These are phyloP conservation scores for Podospora didyma DNA, from an alignment of 495 filamentous ascomycete genomes.

Conservation along the genomic window DNA sequence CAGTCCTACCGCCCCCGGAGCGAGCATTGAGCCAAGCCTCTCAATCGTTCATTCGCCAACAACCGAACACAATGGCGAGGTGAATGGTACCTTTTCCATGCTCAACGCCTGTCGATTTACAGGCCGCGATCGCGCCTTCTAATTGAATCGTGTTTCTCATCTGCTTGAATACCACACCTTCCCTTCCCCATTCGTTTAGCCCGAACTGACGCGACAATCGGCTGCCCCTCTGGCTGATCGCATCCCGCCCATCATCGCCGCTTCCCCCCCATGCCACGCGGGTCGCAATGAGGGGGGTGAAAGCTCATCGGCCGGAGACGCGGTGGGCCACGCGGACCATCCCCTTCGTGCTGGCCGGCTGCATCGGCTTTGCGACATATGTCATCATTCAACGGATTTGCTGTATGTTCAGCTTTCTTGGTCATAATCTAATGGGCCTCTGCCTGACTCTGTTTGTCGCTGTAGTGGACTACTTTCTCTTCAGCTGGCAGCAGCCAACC, in stretches of 20 bases:
- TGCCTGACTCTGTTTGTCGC: not conserved
- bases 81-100: too few species aligned
- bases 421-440: not conserved
- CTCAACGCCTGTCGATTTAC: not conserved
- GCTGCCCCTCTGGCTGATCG: not conserved
- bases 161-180: not conserved
- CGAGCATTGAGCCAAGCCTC: too few species aligned
- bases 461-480: slow-evolving; percentile 62
- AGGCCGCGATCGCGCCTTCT: not conserved
- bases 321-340: slow-evolving; percentile 44
- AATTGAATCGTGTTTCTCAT: not conserved
- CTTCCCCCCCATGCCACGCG: not conserved
- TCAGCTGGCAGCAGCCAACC: slow-evolving; percentile 44
- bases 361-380: slow-evolving; percentile 37
- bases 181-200: not conserved
- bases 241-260: not conserved
- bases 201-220: not conserved
- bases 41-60: too few species aligned
- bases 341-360: slow-evolving; percentile 34
- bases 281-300: slow-evolving; percentile 24
- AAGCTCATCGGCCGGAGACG: slow-evolving; percentile 31
- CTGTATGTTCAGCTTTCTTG: slow-evolving; percentile 21
- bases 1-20: too few species aligned
- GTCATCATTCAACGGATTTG: slow-evolving; percentile 40
- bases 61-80: too few species aligned